phyloP scores from a whole-genome alignment of 1,284 basidiomycete species.

The Pulveroboletus sp. region DNA sequence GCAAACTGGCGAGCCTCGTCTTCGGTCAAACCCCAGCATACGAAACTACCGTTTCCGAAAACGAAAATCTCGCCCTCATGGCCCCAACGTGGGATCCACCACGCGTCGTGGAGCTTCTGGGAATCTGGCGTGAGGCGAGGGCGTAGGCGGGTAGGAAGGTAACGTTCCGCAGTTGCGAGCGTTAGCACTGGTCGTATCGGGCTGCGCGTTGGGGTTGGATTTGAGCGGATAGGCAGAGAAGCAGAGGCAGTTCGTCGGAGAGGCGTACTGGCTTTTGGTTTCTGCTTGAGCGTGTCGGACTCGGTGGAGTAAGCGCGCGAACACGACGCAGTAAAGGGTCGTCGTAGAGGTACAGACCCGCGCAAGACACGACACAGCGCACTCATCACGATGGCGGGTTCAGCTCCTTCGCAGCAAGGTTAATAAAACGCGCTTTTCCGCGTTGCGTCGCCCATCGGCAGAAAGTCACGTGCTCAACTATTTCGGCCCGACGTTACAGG shows the following conservation, averaged over 20 bases:
- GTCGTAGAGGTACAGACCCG: constrained; percentile 3
- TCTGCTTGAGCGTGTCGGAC: constrained; percentile 45
- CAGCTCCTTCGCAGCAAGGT: not conserved
- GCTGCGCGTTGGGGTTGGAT: constrained; percentile 76
- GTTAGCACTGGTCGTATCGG: constrained; percentile 74
- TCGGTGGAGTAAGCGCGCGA: constrained; percentile 25
- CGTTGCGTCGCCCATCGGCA: not conserved
- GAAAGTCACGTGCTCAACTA: constrained; percentile 14
- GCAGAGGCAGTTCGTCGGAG: constrained; percentile 69
- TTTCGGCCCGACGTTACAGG: not conserved
- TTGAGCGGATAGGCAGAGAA: constrained; percentile 75
- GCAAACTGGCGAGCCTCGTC: constrained; percentile 73
- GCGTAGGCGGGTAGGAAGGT: constrained; percentile 59
- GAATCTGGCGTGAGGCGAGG: constrained; percentile 52
- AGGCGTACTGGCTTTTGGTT: constrained; percentile 75
- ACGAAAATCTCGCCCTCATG: constrained; percentile 85
- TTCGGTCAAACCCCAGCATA: constrained; percentile 87
- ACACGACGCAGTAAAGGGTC: not conserved
- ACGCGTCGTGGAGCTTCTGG: constrained; percentile 67
- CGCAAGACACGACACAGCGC: constrained; percentile 14
- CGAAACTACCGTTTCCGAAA: constrained; percentile 83
- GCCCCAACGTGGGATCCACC: constrained; percentile 79
- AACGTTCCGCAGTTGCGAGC: constrained; percentile 76
- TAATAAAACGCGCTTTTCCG: not conserved
- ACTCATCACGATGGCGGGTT: constrained; percentile 15